A percentile compares a stretch with the other conserved stretches of the same genome.
Evolutionary conservation across 768 basidiomycete species (phyloP).

Genomic region (Mycena maculata): DNA sequence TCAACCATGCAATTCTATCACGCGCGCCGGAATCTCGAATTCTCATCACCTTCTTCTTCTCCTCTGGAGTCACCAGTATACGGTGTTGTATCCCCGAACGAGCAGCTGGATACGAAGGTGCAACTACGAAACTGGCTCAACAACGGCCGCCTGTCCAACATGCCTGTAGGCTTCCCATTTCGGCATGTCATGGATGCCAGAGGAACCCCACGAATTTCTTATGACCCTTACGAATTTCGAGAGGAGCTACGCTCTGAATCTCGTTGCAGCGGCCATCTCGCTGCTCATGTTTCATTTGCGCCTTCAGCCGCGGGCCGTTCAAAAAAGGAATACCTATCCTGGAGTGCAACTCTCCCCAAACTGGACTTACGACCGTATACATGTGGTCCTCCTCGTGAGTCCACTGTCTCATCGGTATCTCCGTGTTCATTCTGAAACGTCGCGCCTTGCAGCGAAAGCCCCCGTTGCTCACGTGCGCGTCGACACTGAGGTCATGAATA

Average conservation of each 20-base stretch:
- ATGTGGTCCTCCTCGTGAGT: slow-evolving; percentile 44
- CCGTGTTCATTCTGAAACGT: not conserved
- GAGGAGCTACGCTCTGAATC: slow-evolving; percentile 42
- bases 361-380: slow-evolving; percentile 34
- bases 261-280: slow-evolving; percentile 32
- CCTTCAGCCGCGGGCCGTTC: slow-evolving; percentile 30
- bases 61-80: slow-evolving; percentile 29
- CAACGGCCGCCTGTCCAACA: slow-evolving; percentile 42
- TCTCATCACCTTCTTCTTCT: slow-evolving; percentile 29
- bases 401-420: not conserved
- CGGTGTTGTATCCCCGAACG: slow-evolving; percentile 17
- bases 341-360: slow-evolving; percentile 46
- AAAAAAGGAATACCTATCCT: slow-evolving; percentile 41
- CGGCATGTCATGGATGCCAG: slow-evolving; percentile 38
- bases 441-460: slow-evolving; percentile 36
- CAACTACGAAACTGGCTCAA: slow-evolving; percentile 48
- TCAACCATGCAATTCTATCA: slow-evolving; percentile 25
- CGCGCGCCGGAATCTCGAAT: slow-evolving; percentile 20
- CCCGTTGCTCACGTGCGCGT: slow-evolving; percentile 53
- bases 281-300: slow-evolving; percentile 45
- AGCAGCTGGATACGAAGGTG: slow-evolving; percentile 37
- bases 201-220: slow-evolving; percentile 39
- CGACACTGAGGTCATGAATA: slow-evolving; percentile 46
- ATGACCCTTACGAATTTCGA: slow-evolving; percentile 51
- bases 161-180: slow-evolving; percentile 54